Conservation (phyloP, 768 basidiomycete species). For the Pulveroboletus sp. region DNA sequence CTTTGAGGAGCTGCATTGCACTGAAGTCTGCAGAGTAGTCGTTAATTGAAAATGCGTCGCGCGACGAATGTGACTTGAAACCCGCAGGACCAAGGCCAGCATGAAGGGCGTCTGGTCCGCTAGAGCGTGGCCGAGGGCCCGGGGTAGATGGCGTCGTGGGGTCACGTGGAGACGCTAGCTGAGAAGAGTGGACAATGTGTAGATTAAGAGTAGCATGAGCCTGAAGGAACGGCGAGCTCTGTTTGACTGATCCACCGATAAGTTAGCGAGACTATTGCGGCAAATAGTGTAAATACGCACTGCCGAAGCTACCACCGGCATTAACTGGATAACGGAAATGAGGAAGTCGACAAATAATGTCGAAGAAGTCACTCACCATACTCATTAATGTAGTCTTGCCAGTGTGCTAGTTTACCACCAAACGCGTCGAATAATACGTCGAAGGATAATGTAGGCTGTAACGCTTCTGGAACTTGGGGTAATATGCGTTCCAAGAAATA, state of each 20-base stretch:
- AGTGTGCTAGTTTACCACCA: constrained; percentile 81
- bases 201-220: constrained; percentile 80
- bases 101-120: constrained; percentile 48
- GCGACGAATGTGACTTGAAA: constrained; percentile 50
- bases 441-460: constrained; percentile 56
- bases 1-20: constrained; percentile 75
- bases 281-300: constrained; percentile 39
- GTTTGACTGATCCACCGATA: constrained; percentile 49
- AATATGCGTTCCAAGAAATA: constrained; percentile 65
- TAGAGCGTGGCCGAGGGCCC: constrained; percentile 33
- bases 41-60: constrained; percentile 30
- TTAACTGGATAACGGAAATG: constrained; percentile 49
- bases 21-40: constrained; percentile 63
- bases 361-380: constrained; percentile 42
- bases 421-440: constrained; percentile 74
- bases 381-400: constrained; percentile 76
- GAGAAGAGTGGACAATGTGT: constrained; percentile 82
- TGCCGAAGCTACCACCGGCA: constrained; percentile 63
- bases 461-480: constrained; percentile 63
- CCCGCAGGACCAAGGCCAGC: constrained; percentile 58
- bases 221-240: constrained; percentile 81
- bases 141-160: constrained; percentile 31
- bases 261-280: constrained; percentile 4
- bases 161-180: constrained; percentile 41
- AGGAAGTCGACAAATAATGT: not conserved